A percentile compares a stretch with the other conserved stretches of the same genome.
Evolutionary conservation across 768 basidiomycete species (phyloP).

Genomic region (Mycena pura): DNA sequence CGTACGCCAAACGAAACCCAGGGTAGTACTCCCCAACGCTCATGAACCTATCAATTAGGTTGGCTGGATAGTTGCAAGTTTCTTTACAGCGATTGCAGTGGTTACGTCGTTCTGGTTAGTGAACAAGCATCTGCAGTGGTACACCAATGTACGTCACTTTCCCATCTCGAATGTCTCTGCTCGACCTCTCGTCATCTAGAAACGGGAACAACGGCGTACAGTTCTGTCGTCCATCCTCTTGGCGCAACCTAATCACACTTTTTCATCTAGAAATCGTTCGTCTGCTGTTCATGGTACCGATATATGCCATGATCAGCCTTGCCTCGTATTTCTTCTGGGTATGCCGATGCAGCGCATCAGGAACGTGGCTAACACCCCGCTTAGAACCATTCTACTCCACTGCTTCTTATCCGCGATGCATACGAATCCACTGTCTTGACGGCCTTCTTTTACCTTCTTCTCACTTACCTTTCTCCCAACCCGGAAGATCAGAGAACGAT

Average conservation of each 20-base stretch:
- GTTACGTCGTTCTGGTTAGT: slow-evolving; percentile 77
- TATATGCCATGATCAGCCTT: slow-evolving; percentile 73
- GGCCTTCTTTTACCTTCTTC: slow-evolving; percentile 79
- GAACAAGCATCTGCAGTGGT: slow-evolving; percentile 73
- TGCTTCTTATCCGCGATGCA: slow-evolving; percentile 72
- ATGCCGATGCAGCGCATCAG: slow-evolving; percentile 22
- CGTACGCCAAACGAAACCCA: slow-evolving; percentile 49
- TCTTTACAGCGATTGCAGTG: slow-evolving; percentile 63
- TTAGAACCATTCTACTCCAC: slow-evolving; percentile 70
- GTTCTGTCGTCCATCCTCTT: not conserved
- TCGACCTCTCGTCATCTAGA: slow-evolving; percentile 44
- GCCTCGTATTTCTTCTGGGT: slow-evolving; percentile 79
- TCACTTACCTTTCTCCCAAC: slow-evolving; percentile 72
- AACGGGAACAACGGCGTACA: slow-evolving; percentile 73
- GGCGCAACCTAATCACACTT: not conserved
- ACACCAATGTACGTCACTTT: slow-evolving; percentile 62
- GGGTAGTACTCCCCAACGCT: too few relatives aligned
- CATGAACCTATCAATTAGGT: slow-evolving; percentile 47
- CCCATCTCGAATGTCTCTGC: not conserved
- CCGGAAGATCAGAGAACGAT: slow-evolving; percentile 65
- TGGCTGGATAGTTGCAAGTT: slow-evolving; percentile 72
- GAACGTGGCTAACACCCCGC: not conserved
- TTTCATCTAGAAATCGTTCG: slow-evolving; percentile 66
- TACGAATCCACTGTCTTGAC: slow-evolving; percentile 81
- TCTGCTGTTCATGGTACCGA: slow-evolving; percentile 78